phyloP scores from a whole-genome alignment of 139 green algal genomes.

The Chlorella sp. region DNA sequence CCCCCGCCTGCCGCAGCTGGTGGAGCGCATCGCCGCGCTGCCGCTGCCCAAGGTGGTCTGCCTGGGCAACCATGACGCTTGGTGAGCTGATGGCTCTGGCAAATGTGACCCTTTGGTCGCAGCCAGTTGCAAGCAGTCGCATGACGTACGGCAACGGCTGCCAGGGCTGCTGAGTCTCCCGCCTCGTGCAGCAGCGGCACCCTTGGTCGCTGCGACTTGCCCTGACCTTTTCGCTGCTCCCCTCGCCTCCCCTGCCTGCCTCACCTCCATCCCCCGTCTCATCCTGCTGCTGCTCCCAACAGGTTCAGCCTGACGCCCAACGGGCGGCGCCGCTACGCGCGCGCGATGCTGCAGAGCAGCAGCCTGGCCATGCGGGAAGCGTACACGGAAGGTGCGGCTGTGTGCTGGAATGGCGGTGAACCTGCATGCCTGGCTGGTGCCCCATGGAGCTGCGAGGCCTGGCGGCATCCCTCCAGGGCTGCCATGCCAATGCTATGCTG shows the following conservation, averaged over 20 bases:
- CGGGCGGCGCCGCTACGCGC: not conserved
- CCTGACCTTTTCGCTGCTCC: no score
- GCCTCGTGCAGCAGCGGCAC: no score
- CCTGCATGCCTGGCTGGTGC: no score
- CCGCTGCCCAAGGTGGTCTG: constrained; percentile 61
- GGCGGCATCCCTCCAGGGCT: no score
- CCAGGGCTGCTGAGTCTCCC: no score
- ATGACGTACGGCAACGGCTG: no score
- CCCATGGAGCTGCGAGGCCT: no score
- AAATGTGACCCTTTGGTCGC: not conserved
- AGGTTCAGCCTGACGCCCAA: constrained; percentile 40
- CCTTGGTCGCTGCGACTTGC: no score
- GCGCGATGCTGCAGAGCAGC: not conserved
- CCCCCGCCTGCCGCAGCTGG: constrained; percentile 26
- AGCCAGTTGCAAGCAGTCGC: no score
- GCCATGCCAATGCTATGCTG: no score
- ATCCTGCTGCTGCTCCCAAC: not conserved
- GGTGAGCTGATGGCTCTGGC: constrained; percentile 28
- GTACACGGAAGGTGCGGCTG: not conserved
- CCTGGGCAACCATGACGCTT: constrained; percentile 76
- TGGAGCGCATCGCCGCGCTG: constrained; percentile 53
- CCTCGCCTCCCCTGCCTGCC: no score
- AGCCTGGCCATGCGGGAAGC: not conserved
- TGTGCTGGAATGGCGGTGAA: not conserved
- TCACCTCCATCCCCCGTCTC: not conserved